These are phyloP conservation scores for Astrephomene gubernaculifera DNA, from an alignment of 139 green algal genomes.

Conservation along the genomic window DNA sequence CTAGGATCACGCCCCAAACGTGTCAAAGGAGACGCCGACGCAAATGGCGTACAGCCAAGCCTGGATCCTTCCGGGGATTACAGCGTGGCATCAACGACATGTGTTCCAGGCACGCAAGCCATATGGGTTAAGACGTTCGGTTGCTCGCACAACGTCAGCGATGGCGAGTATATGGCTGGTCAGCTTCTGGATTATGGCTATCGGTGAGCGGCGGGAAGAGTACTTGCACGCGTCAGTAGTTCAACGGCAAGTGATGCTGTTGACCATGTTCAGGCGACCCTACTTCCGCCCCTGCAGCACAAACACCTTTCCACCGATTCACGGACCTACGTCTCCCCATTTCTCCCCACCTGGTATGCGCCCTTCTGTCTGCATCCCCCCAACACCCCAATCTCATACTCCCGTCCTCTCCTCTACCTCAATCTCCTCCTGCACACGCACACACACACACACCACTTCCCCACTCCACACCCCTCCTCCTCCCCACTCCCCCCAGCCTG, in stretches of 20 bases:
- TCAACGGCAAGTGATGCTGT: too few species aligned
- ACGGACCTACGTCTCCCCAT: too few species aligned
- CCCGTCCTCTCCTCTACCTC: neutral
- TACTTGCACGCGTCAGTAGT: too few species aligned
- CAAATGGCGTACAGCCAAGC: neutral
- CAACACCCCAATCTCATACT: neutral
- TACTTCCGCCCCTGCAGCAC: too few species aligned
- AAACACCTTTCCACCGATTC: too few species aligned
- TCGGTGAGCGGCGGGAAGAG: slow-evolving; percentile 58
- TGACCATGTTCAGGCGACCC: too few species aligned
- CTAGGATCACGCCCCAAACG: neutral
- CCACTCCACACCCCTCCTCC: neutral
- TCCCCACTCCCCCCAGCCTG: slow-evolving; percentile 57
- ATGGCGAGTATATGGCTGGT: slow-evolving; percentile 89
- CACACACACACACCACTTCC: neutral
- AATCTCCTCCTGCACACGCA: too few species aligned
- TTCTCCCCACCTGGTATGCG: too few species aligned
- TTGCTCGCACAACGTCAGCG: slow-evolving; percentile 83
- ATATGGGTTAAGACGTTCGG: slow-evolving; percentile 89
- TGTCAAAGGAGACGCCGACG: neutral
- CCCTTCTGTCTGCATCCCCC: too few species aligned
- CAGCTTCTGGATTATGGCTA: slow-evolving; percentile 85
- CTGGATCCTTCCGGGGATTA: neutral
- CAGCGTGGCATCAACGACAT: neutral
- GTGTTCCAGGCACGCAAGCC: slow-evolving; percentile 67